phyloP scores from a whole-genome alignment of 2,329 filamentous ascomycete genomes.

The Fusarium gaditjirri region DNA sequence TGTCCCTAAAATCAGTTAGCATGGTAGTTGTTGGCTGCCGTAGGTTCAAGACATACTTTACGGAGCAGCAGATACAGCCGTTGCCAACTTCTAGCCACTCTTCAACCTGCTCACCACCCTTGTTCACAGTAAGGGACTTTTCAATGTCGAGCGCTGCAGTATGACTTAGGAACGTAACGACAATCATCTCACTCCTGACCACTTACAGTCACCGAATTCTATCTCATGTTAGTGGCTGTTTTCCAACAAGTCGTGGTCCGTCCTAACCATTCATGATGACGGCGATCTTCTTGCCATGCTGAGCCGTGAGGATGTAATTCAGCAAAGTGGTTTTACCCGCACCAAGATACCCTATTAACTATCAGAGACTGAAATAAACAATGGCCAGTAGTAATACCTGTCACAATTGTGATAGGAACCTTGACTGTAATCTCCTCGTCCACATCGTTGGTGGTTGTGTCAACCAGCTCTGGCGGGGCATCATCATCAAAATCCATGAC shows the following conservation, averaged over 20 bases:
- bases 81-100: slow-evolving; percentile 98
- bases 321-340: slow-evolving; percentile 95
- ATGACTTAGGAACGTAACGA: slow-evolving; percentile 15
- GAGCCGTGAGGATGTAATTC: slow-evolving; percentile 94
- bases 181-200: not conserved
- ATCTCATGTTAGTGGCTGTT: slow-evolving; percentile 23
- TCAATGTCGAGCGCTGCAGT: slow-evolving; percentile 88
- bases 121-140: slow-evolving; percentile 91
- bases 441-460: slow-evolving; percentile 51
- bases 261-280: slow-evolving; percentile 87
- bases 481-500: slow-evolving; percentile 74
- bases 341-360: slow-evolving; percentile 82
- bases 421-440: slow-evolving; percentile 67
- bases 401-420: slow-evolving; percentile 88
- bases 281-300: slow-evolving; percentile 97
- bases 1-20: slow-evolving; percentile 69
- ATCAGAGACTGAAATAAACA: not conserved
- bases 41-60: slow-evolving; percentile 70
- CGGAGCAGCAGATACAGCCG: slow-evolving; percentile 96
- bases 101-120: slow-evolving; percentile 82
- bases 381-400: slow-evolving; percentile 60
- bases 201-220: slow-evolving; percentile 86
- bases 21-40: not conserved
- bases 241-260: not conserved
- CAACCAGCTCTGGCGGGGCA: slow-evolving; percentile 71